A percentile compares a stretch with the other conserved stretches of the same genome.
Conservation (phyloP, 768 basidiomycete genomes). For the Pisolithus microcarpus region DNA sequence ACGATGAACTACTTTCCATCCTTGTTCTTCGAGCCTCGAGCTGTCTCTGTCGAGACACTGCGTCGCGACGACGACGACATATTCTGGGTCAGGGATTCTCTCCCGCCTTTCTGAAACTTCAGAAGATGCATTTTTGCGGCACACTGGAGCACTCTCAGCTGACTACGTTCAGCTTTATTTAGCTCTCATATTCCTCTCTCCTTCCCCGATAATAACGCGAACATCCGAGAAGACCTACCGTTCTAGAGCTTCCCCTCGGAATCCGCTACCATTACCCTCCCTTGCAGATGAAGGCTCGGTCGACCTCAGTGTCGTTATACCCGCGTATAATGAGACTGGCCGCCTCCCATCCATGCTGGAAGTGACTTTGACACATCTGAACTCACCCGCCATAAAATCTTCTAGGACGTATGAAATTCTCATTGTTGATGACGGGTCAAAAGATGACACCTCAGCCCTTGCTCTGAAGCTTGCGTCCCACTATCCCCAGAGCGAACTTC, state of each 20-base stretch:
- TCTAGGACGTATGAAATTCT: conserved; percentile 70
- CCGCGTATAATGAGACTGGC: conserved; percentile 86
- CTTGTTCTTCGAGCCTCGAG: conserved; percentile 89
- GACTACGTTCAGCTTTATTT: conserved; percentile 51
- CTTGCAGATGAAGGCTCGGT: conserved; percentile 52
- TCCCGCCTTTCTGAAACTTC: conserved; percentile 33
- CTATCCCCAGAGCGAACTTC: conserved; percentile 54
- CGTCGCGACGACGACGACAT: conserved; percentile 65
- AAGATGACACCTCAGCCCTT: conserved; percentile 60
- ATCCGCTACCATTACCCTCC: conserved; percentile 48
- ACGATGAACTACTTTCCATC: conserved; percentile 74
- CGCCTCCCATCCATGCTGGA: conserved; percentile 81
- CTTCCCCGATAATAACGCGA: conserved; percentile 52
- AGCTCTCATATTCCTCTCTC: conserved; percentile 68
- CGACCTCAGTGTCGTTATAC: conserved; percentile 77
- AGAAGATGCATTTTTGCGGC: conserved; percentile 3
- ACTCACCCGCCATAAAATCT: conserved; percentile 24
- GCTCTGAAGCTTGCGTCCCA: conserved; percentile 59
- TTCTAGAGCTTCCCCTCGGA: conserved; percentile 45
- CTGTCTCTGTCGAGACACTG: conserved; percentile 31
- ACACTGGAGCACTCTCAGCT: neutral
- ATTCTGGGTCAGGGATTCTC: conserved; percentile 39
- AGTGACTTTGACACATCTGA: conserved; percentile 62
- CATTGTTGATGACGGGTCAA: conserved; percentile 86
- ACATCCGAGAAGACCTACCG: conserved; percentile 68